These are phyloP conservation scores for Ustilago sp. DNA, from an alignment of 1,284 basidiomycete genomes.

Conservation along the genomic window DNA sequence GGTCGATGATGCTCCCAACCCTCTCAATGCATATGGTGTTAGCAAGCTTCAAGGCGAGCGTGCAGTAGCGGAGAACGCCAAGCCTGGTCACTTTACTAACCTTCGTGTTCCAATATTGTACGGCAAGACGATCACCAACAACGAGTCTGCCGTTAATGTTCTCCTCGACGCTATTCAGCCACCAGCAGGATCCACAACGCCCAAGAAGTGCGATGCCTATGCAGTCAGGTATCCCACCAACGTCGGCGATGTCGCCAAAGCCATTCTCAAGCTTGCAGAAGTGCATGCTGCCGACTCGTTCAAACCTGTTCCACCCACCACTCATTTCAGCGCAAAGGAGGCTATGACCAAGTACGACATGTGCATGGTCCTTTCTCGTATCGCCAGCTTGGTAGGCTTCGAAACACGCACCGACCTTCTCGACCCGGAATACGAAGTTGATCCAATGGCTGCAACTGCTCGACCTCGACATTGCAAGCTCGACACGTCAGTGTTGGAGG, in stretches of 20 bases:
- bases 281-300: constrained; percentile 22
- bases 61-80: constrained; percentile 63
- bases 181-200: constrained; percentile 9
- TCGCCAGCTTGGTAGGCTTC: constrained; percentile 54
- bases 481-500: constrained; percentile 51
- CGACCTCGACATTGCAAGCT: constrained; percentile 65
- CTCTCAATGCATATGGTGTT: constrained; percentile 72
- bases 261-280: constrained; percentile 69
- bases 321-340: constrained; percentile 72
- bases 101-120: constrained; percentile 71
- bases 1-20: constrained; percentile 70
- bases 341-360: constrained; percentile 73
- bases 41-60: constrained; percentile 66
- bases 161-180: constrained; percentile 57
- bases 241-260: constrained; percentile 71
- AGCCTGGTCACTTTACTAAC: constrained; percentile 62
- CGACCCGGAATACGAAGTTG: constrained; percentile 63
- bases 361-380: constrained; percentile 61
- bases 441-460: constrained; percentile 60
- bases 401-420: constrained; percentile 55
- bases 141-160: constrained; percentile 67
- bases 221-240: constrained; percentile 73
- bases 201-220: constrained; percentile 64
- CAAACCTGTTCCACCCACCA: constrained; percentile 56
- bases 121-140: constrained; percentile 52